Evolutionary conservation across 192 early-diverging fungal genomes (phyloP).

Genomic region (Coemansia reversa): DNA sequence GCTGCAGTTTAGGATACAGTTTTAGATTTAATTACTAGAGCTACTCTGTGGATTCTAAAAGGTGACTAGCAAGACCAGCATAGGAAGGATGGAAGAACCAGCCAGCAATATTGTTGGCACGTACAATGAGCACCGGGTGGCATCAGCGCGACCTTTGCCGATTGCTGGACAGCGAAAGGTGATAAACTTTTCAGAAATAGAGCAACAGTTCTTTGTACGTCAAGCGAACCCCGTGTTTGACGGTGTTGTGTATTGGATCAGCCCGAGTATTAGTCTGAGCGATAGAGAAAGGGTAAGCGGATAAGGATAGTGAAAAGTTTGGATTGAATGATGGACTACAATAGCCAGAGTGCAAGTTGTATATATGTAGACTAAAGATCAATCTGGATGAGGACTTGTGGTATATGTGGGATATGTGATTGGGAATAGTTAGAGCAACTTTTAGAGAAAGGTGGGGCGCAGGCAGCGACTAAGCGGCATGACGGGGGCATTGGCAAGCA

Average conservation of each 20-base stretch:
- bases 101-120: background rate
- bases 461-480: slow-evolving; percentile 26
- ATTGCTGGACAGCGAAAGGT: background rate
- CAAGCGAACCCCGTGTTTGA: slow-evolving; percentile 29
- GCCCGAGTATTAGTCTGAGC: slow-evolving; percentile 15
- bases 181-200: slow-evolving; percentile 19
- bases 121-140: background rate
- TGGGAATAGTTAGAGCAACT: slow-evolving; percentile 30
- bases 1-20: background rate
- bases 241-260: slow-evolving; percentile 50
- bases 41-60: background rate
- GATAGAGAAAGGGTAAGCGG: slow-evolving; percentile 32
- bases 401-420: background rate
- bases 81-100: background rate
- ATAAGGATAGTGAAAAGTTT: background rate
- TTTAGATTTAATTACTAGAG: background rate
- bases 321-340: background rate
- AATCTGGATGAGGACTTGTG: background rate
- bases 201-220: slow-evolving; percentile 37
- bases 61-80: background rate
- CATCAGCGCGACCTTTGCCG: background rate
- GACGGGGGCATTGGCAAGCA: background rate
- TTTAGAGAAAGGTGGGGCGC: slow-evolving; percentile 32
- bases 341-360: background rate
- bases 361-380: background rate